phyloP scores from a whole-genome alignment of 371 early-diverging fungal genomes.

The Chytridium lagenaria region DNA sequence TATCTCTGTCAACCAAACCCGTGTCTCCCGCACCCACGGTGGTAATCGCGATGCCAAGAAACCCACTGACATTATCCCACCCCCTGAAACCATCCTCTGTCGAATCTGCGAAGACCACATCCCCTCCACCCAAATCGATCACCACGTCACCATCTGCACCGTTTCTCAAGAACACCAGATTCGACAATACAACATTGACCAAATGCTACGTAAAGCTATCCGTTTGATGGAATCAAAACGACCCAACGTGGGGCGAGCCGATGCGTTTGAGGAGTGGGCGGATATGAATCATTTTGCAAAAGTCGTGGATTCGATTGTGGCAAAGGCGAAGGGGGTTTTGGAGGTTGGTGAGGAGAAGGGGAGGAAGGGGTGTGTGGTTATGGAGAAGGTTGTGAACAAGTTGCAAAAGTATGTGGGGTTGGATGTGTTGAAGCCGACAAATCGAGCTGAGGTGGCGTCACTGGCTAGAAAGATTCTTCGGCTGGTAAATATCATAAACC shows the following conservation, averaged over 20 bases:
- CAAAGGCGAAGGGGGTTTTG: slow-evolving; percentile 26
- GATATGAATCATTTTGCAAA: slow-evolving; percentile 41
- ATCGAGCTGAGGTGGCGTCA: background rate
- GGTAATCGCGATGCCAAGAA: background rate
- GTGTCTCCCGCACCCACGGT: background rate
- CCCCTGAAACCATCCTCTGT: slow-evolving; percentile 56
- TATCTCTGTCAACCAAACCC: background rate
- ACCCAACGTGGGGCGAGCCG: background rate
- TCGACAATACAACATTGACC: slow-evolving; percentile 61
- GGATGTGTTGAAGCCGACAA: background rate
- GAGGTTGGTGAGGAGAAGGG: slow-evolving; percentile 31
- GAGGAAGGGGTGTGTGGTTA: slow-evolving; percentile 28
- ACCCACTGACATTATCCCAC: background rate
- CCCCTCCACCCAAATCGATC: slow-evolving; percentile 54
- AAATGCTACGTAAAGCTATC: slow-evolving; percentile 50
- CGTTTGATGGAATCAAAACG: background rate
- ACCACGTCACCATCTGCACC: slow-evolving; percentile 67
- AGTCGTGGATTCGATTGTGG: slow-evolving; percentile 35
- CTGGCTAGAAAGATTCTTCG: slow-evolving; percentile 1
- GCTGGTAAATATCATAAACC: background rate
- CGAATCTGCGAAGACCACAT: slow-evolving; percentile 75
- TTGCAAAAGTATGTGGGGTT: slow-evolving; percentile 26
- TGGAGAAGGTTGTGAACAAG: slow-evolving; percentile 34
- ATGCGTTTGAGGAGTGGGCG: slow-evolving; percentile 36
- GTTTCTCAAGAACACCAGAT: slow-evolving; percentile 67